Evolutionary conservation across 1,284 basidiomycete species (phyloP), one percentile per base, ranked within the genome.

Genomic region (Sanghuangporus baumii): DNA sequence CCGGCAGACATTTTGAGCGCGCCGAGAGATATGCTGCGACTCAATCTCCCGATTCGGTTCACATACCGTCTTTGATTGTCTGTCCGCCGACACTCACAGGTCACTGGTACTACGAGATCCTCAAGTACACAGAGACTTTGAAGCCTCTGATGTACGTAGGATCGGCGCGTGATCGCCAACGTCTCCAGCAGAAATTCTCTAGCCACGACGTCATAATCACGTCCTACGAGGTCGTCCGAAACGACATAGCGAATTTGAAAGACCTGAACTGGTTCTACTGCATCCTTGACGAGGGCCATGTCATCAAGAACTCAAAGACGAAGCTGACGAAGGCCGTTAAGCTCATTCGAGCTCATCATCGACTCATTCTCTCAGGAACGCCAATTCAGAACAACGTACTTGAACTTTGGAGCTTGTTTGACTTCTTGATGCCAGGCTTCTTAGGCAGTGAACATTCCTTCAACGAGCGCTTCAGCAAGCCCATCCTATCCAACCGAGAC

Each of bases 341-440:
- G 76, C 85, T 82, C 68, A 84, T 99, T 57, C 85, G 85, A 59
- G 93, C 96, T 1, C 89, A 96, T 67, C 97, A 99, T 75, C 88
- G 97, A 14, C 79, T 99, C 18, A 90, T 99, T 70, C 79, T 99
- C 1, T 97, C 95, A 0, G 97, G 97, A 31, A 99, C 97, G 11
- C 97, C 97, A 0, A 98, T 99, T 64, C 97, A 99, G 78, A 99
- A 99, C 75, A 99, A 99, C 71, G 96, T 99, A 7, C 79, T 99
- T 47, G 97, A 99, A 74, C 78, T 99, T 2, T 99, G 97, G 97
- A 97, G 93, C 75, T 79, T 99, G 62, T 99, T 99, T 74, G 97
- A 99, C 75, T 99, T 98, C 77, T 77, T 99, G 68, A 99, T 99
- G 97, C 97, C 97, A 20, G 97, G 97, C 1, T 99, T 99, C 78